A percentile compares a stretch with the other conserved stretches of the same genome.
Evolutionary conservation across 1,284 basidiomycete species (phyloP).

Genomic region (Pterulicium gracile): DNA sequence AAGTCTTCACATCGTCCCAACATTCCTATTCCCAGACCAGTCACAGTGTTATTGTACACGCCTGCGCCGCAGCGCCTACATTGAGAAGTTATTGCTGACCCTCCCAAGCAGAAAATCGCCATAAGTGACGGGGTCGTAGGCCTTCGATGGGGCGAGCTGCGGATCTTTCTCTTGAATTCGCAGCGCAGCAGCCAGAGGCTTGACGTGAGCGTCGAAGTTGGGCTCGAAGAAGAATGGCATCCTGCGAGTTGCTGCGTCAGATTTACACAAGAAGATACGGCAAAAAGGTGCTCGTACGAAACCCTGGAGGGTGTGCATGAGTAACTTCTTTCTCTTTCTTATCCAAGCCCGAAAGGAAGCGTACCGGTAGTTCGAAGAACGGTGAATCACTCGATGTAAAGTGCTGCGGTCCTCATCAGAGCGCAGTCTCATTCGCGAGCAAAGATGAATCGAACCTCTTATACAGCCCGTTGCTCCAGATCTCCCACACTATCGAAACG

Average conservation of each 20-base stretch:
- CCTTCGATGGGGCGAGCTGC: constrained; percentile 14
- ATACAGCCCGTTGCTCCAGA: constrained; percentile 77
- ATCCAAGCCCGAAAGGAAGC: constrained; percentile 9
- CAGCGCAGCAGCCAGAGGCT: constrained; percentile 45
- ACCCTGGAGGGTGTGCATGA: constrained; percentile 26
- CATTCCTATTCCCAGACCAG: too few species aligned
- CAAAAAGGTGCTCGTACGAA: constrained; percentile 30
- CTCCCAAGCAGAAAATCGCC: constrained; percentile 68
- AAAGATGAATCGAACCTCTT: too few species aligned
- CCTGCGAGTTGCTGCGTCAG: constrained; percentile 20
- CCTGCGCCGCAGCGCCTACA: too few species aligned
- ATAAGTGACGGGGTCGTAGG: constrained; percentile 47
- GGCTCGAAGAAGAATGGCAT: constrained; percentile 86
- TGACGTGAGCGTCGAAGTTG: constrained; percentile 57
- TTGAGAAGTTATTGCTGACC: constrained; percentile 57
- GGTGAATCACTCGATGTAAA: constrained; percentile 70
- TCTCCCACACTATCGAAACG: constrained; percentile 70
- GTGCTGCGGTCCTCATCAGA: constrained; percentile 32
- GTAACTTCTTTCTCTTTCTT: constrained; percentile 7
- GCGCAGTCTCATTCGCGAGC: too few species aligned
- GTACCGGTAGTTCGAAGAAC: constrained; percentile 61
- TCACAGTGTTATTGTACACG: too few species aligned
- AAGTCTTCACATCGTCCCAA: too few species aligned
- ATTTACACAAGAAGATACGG: constrained; percentile 8
- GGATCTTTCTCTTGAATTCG: constrained; percentile 28